Evolutionary conservation across 2,329 filamentous ascomycete genomes (phyloP).

Genomic region (Onygenales sp.): DNA sequence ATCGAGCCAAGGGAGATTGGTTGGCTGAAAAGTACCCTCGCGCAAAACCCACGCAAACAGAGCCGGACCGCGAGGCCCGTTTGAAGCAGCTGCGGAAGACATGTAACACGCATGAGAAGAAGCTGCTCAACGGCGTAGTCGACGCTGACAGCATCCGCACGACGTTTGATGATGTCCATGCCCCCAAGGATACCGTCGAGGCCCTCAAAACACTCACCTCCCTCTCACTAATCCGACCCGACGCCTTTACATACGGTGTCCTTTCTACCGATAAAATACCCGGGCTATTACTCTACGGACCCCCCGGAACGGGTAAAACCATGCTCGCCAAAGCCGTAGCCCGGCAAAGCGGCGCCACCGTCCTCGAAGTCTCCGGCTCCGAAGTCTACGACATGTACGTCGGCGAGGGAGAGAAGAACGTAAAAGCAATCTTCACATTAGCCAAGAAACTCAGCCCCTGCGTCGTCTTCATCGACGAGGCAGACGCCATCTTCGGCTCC

Average conservation of each 20-base stretch:
- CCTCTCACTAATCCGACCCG: conserved; percentile 74
- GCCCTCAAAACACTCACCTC: conserved; percentile 83
- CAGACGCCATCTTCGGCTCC: conserved; percentile 80
- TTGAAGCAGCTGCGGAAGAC: conserved; percentile 45
- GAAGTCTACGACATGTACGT: conserved; percentile 96
- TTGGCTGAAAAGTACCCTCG: conserved; percentile 23
- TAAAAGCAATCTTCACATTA: conserved; percentile 80
- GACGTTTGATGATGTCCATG: conserved; percentile 81
- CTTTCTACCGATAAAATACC: conserved; percentile 84
- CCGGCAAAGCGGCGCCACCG: conserved; percentile 56
- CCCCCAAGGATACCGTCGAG: conserved; percentile 70
- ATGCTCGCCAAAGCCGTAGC: conserved; percentile 56
- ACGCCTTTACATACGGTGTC: conserved; percentile 94
- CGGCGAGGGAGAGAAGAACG: conserved; percentile 92
- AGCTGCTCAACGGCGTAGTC: conserved; percentile 70
- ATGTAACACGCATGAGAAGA: conserved; percentile 70
- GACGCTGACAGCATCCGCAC: conserved; percentile 73
- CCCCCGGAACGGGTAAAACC: conserved; percentile 60
- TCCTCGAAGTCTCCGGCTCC: conserved; percentile 78
- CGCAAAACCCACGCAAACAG: conserved; percentile 20
- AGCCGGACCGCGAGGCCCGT: conserved; percentile 29
- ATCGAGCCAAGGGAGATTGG: conserved; percentile 29
- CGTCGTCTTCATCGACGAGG: conserved; percentile 95
- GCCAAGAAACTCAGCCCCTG: conserved; percentile 87
- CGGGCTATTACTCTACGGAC: conserved; percentile 78